phyloP scores from a whole-genome alignment of 2,329 filamentous ascomycete genomes.

The Mollisiaceae sp. region DNA sequence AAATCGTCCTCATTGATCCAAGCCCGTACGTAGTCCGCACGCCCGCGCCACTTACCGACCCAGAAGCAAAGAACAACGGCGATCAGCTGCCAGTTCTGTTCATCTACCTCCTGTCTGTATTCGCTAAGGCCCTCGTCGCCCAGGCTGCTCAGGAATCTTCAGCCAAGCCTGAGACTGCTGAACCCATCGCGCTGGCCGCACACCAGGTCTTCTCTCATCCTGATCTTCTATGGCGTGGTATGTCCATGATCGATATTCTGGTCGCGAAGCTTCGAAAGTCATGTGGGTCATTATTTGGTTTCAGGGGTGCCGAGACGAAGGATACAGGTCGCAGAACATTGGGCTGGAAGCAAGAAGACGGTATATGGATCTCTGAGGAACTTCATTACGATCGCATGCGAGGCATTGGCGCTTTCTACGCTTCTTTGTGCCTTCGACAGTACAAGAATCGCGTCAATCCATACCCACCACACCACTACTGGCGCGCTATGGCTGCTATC shows the following conservation, averaged over 20 bases:
- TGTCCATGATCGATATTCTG: slow-evolving; percentile 79
- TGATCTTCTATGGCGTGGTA: slow-evolving; percentile 69
- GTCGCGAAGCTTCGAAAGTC: slow-evolving; percentile 82
- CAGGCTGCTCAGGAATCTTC: slow-evolving; percentile 73
- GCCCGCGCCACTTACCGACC: neutral
- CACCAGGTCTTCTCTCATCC: slow-evolving; percentile 75
- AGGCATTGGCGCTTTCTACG: slow-evolving; percentile 83
- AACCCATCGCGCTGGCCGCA: slow-evolving; percentile 78
- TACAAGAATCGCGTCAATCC: slow-evolving; percentile 73
- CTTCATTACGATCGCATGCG: slow-evolving; percentile 83
- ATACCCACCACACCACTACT: slow-evolving; percentile 81
- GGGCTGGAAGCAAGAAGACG: slow-evolving; percentile 68
- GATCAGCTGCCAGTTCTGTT: slow-evolving; percentile 67
- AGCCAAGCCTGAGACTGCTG: slow-evolving; percentile 68
- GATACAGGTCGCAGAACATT: slow-evolving; percentile 68
- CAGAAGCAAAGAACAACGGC: slow-evolving; percentile 43
- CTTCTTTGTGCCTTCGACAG: slow-evolving; percentile 80
- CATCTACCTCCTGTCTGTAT: slow-evolving; percentile 77
- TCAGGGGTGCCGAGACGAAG: slow-evolving; percentile 76
- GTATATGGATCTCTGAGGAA: slow-evolving; percentile 67
- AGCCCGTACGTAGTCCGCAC: neutral
- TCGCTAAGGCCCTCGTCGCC: slow-evolving; percentile 73
- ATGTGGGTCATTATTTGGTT: slow-evolving; percentile 86
- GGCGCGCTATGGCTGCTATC: slow-evolving; percentile 77
- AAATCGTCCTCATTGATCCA: neutral